Conservation (phyloP, 1,284 basidiomycete genomes). For the Papiliotrema laurentii region DNA sequence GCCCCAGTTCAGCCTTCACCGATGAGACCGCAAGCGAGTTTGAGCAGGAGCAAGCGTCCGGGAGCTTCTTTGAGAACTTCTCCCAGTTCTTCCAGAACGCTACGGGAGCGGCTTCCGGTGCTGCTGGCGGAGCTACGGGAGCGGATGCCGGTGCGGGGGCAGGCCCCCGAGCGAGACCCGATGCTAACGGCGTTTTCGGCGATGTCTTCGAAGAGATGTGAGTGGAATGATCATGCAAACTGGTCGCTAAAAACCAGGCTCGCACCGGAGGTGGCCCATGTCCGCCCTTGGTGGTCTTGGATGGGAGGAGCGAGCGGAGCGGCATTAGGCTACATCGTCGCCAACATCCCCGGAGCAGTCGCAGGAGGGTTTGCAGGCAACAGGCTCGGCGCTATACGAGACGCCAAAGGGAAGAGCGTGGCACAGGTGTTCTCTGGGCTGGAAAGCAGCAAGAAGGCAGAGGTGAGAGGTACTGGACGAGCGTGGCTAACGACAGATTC, state of each 20-base stretch:
- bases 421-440: conserved; percentile 83
- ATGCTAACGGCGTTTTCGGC: conserved; percentile 75
- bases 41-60: conserved; percentile 60
- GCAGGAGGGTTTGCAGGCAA: conserved; percentile 68
- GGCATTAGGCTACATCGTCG: conserved; percentile 79
- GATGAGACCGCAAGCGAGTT: conserved; percentile 37
- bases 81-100: conserved; percentile 59
- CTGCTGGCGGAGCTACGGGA: conserved; percentile 2
- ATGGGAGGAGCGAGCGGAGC: conserved; percentile 61
- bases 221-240: conserved; percentile 7
- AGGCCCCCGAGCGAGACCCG: conserved; percentile 54
- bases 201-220: conserved; percentile 84
- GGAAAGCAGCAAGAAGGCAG: conserved; percentile 74
- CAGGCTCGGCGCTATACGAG: conserved; percentile 76
- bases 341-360: conserved; percentile 70
- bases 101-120: conserved; percentile 38
- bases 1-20: conserved; percentile 33
- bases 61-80: conserved; percentile 73
- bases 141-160: conserved; percentile 6
- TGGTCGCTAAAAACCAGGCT: conserved; percentile 22
- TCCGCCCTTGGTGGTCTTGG: conserved; percentile 44
- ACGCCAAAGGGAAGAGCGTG: conserved; percentile 89
- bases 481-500: conserved; percentile 56
- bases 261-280: conserved; percentile 46
- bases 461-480: conserved; percentile 56